A percentile compares a stretch with the other conserved stretches of the same genome.
Conservation (phyloP, 305 asterid species). For the Ajuga reptans region DNA sequence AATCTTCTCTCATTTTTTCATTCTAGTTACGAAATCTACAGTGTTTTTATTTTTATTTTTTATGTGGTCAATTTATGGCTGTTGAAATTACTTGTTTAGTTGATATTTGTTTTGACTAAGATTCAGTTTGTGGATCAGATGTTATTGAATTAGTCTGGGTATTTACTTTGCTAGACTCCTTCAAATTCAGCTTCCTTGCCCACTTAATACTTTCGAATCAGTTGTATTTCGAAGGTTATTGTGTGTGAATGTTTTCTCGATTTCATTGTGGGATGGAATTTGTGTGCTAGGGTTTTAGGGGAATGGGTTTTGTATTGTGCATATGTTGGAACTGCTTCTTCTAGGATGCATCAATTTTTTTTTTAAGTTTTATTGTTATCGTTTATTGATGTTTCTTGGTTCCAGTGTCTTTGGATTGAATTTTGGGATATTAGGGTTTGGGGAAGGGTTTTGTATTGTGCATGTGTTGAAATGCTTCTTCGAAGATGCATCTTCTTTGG, state of each 20-base stretch:
- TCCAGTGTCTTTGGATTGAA: not conserved
- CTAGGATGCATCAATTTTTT: too few relatives aligned
- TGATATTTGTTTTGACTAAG: not conserved
- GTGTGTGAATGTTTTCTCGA: not conserved
- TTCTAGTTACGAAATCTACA: not conserved
- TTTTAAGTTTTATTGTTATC: too few relatives aligned
- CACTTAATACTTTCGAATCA: too few relatives aligned
- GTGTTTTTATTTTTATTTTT: not conserved
- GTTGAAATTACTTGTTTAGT: not conserved
- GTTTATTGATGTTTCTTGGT: too few relatives aligned
- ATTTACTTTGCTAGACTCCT: not conserved
- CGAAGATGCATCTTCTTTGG: not conserved
- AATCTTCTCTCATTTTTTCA: too few relatives aligned
- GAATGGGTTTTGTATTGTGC: too few relatives aligned
- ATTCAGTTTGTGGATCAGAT: not conserved
- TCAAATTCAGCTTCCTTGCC: too few relatives aligned
- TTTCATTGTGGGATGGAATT: not conserved
- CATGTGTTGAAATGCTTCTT: not conserved
- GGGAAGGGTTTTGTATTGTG: not conserved
- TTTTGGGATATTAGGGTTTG: slow-evolving; percentile 25
- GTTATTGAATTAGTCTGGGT: not conserved
- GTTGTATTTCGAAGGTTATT: too few relatives aligned
- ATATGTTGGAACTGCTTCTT: too few relatives aligned
- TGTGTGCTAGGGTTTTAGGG: not conserved
- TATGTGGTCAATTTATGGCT: not conserved